Percentiles rank a stretch among this genome's conserved stretches.
phyloP scores from a whole-genome alignment of 495 filamentous ascomycete genomes.

The Xylaria curta region DNA sequence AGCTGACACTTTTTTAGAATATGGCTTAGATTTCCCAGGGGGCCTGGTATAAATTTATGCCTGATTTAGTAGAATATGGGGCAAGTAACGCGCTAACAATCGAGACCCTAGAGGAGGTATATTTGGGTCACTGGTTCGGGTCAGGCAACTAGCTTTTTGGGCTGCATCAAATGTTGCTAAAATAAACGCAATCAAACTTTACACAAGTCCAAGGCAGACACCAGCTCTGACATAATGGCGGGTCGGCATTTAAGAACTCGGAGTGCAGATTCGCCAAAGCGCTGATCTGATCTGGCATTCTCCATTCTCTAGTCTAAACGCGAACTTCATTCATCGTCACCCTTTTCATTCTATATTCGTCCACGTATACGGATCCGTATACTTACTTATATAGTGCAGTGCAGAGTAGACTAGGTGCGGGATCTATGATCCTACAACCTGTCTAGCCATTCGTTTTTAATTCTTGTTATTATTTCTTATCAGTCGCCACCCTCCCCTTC shows the following conservation, averaged over 20 bases:
- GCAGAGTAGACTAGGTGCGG: neutral
- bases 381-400: neutral
- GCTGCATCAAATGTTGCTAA: constrained; percentile 5
- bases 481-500: constrained; percentile 5
- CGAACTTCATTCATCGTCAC: constrained; percentile 5
- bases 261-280: neutral
- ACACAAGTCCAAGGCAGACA: neutral
- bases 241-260: neutral
- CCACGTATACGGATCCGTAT: neutral
- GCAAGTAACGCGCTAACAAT: no score
- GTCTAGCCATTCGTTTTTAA: neutral
- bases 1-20: no score
- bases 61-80: no score
- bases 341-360: constrained; percentile 3
- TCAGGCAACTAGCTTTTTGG: neutral
- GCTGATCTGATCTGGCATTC: neutral
- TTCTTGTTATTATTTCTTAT: neutral
- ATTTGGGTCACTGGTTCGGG: neutral
- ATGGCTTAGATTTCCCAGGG: no score
- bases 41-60: no score
- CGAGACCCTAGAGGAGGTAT: no score
- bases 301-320: no score
- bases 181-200: constrained; percentile 2
- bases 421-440: neutral
- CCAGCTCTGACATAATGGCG: neutral